Conservation (phyloP, 176 grass and related monocot genomes). For the Elaeis guineensis region DNA sequence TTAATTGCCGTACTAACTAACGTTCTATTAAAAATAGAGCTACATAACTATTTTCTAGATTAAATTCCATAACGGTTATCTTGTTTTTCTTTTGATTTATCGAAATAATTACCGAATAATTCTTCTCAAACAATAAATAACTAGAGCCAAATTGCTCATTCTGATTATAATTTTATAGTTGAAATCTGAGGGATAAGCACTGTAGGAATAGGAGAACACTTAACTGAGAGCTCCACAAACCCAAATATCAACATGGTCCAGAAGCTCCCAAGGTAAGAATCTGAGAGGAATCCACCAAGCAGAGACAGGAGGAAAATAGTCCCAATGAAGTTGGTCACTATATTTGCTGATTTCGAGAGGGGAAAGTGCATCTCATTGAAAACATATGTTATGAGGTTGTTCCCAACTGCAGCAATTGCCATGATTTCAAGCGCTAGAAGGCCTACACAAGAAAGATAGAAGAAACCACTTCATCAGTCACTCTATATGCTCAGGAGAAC, state of each 20-base stretch:
- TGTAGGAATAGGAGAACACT: not conserved
- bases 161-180: not conserved
- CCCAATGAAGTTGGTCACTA: conserved; percentile 23
- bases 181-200: too few relatives aligned
- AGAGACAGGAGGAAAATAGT: conserved; percentile 17
- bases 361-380: conserved; percentile 23
- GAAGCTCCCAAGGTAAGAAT: conserved; percentile 17
- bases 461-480: too few relatives aligned
- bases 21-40: too few relatives aligned
- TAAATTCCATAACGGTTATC: too few relatives aligned
- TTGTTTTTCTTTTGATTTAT: too few relatives aligned
- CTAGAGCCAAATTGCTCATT: too few relatives aligned
- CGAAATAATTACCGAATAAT: too few relatives aligned
- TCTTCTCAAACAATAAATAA: too few relatives aligned
- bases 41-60: too few relatives aligned
- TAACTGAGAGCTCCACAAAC: conserved; percentile 17
- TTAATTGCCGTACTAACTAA: not conserved
- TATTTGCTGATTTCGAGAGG: conserved; percentile 16
- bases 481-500: too few relatives aligned
- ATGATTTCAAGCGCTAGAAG: conserved; percentile 19
- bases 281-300: conserved; percentile 15
- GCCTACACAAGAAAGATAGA: not conserved
- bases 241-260: conserved; percentile 13
- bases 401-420: conserved; percentile 18
- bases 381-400: conserved; percentile 21